Evolutionary conservation across 176 grass and related monocot genomes (phyloP).

Genomic region (Oryza coarctata): DNA sequence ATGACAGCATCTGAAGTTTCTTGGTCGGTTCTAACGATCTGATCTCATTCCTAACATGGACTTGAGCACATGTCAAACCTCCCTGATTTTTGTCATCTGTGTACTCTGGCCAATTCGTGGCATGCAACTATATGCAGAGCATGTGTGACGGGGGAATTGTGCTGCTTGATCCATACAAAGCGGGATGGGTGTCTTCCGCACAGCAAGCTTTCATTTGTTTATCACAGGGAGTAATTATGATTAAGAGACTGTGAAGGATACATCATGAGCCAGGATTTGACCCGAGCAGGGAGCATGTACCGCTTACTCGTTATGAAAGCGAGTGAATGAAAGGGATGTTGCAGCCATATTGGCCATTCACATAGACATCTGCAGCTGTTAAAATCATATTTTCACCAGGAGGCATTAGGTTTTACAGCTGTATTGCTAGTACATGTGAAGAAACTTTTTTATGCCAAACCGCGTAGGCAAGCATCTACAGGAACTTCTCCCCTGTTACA

Average conservation of each 20-base stretch:
- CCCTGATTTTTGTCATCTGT: neutral
- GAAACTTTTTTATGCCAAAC: neutral
- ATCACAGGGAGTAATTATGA: neutral
- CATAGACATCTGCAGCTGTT: neutral
- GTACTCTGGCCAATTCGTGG: constrained; percentile 17
- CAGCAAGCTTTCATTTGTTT: neutral
- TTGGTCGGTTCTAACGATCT: constrained; percentile 44
- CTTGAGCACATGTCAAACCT: constrained; percentile 29
- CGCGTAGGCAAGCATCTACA: neutral
- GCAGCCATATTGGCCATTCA: constrained; percentile 29
- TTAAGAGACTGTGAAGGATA: neutral
- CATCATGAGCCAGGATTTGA: constrained; percentile 24
- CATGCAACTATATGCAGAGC: neutral
- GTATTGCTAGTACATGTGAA: neutral
- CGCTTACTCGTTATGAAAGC: neutral
- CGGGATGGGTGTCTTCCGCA: neutral
- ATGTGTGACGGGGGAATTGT: constrained; percentile 2
- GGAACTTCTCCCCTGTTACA: neutral
- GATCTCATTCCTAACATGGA: constrained; percentile 20
- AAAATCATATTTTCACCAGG: constrained; percentile 20
- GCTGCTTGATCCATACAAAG: neutral
- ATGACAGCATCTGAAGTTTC: constrained; percentile 42
- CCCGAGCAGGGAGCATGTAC: neutral
- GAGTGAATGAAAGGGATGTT: neutral
- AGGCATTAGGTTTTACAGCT: neutral